phyloP scores from a whole-genome alignment of 306 rosid genomes.

The Mimosa pudica region DNA sequence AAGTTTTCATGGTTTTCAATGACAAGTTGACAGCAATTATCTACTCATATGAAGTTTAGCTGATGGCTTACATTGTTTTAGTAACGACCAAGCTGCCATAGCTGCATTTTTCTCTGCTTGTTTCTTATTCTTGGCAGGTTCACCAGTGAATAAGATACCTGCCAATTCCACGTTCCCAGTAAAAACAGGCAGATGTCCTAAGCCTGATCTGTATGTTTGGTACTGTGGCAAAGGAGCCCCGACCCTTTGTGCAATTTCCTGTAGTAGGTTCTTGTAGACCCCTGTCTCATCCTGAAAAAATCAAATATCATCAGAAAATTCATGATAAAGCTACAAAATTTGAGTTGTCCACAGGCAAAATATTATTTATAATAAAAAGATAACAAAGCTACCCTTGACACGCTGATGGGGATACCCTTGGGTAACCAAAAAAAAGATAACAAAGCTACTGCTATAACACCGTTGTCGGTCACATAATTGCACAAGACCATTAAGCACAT shows the following conservation, averaged over 20 bases:
- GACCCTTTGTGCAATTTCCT: conserved; percentile 98
- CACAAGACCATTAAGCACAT: no score
- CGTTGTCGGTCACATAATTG: no score
- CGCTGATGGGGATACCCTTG: no score
- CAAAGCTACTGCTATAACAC: no score
- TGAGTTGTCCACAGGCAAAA: neutral
- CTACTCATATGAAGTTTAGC: conserved; percentile 5
- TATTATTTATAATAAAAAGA: no score
- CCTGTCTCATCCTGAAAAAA: conserved; percentile 89
- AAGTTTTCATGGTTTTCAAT: neutral
- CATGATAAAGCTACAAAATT: conserved; percentile 13
- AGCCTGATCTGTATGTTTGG: conserved; percentile 90
- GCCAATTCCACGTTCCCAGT: conserved; percentile 96
- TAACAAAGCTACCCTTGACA: no score
- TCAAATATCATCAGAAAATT: conserved; percentile 24
- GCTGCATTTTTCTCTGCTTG: conserved; percentile 99
- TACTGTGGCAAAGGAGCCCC: conserved; percentile 98
- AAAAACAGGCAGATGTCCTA: conserved; percentile 95
- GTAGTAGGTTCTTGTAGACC: conserved; percentile 95
- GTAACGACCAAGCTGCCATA: conserved; percentile 98
- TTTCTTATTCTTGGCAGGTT: conserved; percentile 94
- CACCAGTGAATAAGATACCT: conserved; percentile 91
- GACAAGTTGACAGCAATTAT: conserved; percentile 15
- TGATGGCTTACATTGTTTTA: conserved; percentile 80
- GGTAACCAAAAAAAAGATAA: no score